Evolutionary conservation across 164 flowering plant species (phyloP), one percentile per base, ranked within the genome.

Genomic region (Magnolia sinica): DNA sequence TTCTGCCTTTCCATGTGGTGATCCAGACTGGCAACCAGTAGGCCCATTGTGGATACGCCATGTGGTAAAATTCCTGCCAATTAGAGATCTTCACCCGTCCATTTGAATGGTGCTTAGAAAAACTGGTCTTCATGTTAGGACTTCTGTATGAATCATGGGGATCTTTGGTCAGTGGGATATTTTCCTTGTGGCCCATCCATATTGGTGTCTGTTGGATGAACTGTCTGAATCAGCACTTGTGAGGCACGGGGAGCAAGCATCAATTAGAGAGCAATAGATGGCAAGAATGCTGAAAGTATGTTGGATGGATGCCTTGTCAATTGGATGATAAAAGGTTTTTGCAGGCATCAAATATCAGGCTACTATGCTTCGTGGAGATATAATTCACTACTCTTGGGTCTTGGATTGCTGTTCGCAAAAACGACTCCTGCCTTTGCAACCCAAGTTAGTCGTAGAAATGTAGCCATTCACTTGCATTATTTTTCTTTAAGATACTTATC

Each of bases 281-380:
- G 16, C 61, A 55, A 55, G 19, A 55, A 55, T 55, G 61, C 13
- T 11, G 16, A 55, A 11, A 55, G 18, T 55, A 3, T 55, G 13
- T 16, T 55, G 61, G 18, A 9, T 55, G 13, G 16, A 11, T 55
- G 61, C 61, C 18, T 3, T 55, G 13, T 8, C 61, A 55, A 11
- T 55, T 55, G 61, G 64, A 52, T n/a, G 58, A 29, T 74, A n/a
- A 11, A 51, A 14, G 16, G 69, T 37, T 79, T 8, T 82, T 2
- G 74, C 89, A 95, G 98, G 99, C 74, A 87, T 96, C 77, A 94
- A 91, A 79, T 94, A 85, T 84, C 88, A 96, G 85, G 98, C 98
- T 73, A 96, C 98, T 77, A 92, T 87, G 81, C 93, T 70, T 75
- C 93, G 75, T 76, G 92, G 97, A 75, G 99, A 96, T 85, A 77